Evolutionary conservation across 2,329 filamentous ascomycete genomes (phyloP).

Genomic region (Fusarium keratoplasticum): DNA sequence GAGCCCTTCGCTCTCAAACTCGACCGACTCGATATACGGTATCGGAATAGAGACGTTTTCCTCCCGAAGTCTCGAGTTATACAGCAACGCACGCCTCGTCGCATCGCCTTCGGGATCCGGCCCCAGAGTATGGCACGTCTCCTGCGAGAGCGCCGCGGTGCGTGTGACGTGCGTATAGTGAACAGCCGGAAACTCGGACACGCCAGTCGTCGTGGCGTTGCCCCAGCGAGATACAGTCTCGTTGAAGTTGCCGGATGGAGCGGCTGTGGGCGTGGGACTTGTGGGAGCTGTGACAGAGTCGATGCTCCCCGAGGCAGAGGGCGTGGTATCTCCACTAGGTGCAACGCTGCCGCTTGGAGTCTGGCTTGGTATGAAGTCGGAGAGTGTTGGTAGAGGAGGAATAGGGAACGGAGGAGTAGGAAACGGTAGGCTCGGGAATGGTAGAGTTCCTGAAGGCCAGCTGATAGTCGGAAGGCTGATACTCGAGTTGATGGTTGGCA

Average conservation of each 20-base stretch:
- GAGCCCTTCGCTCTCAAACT: constrained; percentile 48
- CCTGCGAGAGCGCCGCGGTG: constrained; percentile 40
- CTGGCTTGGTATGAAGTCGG: not conserved
- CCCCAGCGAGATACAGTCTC: constrained; percentile 12
- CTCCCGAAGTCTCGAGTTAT: constrained; percentile 47
- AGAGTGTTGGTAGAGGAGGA: not conserved
- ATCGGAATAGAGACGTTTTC: constrained; percentile 48
- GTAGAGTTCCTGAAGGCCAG: not conserved
- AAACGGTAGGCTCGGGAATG: not conserved
- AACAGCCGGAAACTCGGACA: constrained; percentile 40
- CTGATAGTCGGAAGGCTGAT: not conserved
- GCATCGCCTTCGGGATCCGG: constrained; percentile 36
- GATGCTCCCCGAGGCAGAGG: not conserved
- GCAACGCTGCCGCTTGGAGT: constrained; percentile 2
- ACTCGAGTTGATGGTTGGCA: not conserved
- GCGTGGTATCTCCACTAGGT: not conserved
- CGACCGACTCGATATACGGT: constrained; percentile 53
- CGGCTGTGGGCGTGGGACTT: constrained; percentile 15
- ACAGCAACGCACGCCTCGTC: constrained; percentile 45
- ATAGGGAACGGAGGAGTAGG: not conserved
- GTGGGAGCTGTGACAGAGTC: constrained; percentile 27
- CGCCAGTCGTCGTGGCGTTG: constrained; percentile 20
- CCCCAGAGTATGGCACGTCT: constrained; percentile 48
- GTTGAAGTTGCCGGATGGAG: constrained; percentile 4
- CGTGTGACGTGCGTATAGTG: constrained; percentile 51